A percentile compares a stretch with the other conserved stretches of the same genome.
These are phyloP conservation scores for Diaporthe velutina DNA, from an alignment of 2,329 filamentous ascomycete species.

Conservation along the genomic window DNA sequence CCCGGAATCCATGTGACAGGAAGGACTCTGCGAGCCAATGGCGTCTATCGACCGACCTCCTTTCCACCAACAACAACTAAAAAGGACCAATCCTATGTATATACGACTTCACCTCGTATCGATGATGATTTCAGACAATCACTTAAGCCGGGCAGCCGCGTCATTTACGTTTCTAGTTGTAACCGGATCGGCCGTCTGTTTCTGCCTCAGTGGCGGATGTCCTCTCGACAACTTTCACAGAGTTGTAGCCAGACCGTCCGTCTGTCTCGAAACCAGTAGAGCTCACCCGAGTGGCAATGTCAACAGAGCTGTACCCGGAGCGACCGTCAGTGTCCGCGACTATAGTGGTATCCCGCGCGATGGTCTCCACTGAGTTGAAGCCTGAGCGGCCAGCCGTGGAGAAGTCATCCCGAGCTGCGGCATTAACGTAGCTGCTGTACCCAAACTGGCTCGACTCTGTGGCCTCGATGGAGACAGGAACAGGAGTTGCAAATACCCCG, in stretches of 20 bases:
- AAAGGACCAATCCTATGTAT: not conserved
- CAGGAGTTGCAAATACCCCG: not conserved
- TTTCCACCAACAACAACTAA: not conserved
- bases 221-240: not conserved
- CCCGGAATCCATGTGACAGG: not conserved
- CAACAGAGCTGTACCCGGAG: slow-evolving; percentile 20
- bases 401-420: not conserved
- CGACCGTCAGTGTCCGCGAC: not conserved
- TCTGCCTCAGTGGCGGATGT: not conserved
- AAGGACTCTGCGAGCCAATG: slow-evolving; percentile 13
- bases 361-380: slow-evolving; percentile 4
- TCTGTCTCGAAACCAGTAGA: not conserved
- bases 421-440: not conserved
- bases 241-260: not conserved
- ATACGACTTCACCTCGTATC: not conserved
- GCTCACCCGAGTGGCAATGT: not conserved
- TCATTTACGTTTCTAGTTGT: not conserved
- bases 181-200: slow-evolving; percentile 6
- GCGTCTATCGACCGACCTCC: not conserved
- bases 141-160: not conserved
- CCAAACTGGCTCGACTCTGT: not conserved
- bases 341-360: not conserved
- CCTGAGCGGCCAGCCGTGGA: not conserved
- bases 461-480: not conserved
- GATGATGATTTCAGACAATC: not conserved